Evolutionary conservation across 192 early-diverging fungal species (phyloP), one percentile per base, ranked within the genome.

Genomic region (Coemansia sp.): DNA sequence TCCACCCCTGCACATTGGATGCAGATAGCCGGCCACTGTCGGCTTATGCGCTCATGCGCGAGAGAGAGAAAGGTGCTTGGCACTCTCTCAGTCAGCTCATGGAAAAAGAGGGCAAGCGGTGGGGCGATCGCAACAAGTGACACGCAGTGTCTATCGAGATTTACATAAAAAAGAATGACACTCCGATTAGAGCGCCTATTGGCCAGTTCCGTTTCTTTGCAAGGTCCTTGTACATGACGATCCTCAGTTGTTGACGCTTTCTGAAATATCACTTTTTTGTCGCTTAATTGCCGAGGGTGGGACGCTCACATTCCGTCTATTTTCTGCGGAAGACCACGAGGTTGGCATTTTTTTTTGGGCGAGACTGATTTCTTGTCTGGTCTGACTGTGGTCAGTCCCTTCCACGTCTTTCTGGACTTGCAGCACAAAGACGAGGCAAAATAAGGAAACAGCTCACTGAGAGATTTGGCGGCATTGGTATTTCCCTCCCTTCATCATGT

Each of bases 131-230:
- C 55, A 2, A 15, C 53, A 58, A 32, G 55, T 31, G 51, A 25
- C 51, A 38, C 37, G 37, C 37, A 55, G 31, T 31, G 29, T 29
- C 55, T 58, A 58, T 58, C 55, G 4, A 58, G 55, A 58, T 58
- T 58, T 58, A 7, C 55, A n/a, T 31, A 51, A 29, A n/a, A 23
- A 29, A n/a, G 55, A 58, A 58, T 58, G 55, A n/a, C 55, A 58
- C 55, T 58, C 55, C 55, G 55, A 58, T 58, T 58, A n/a, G 31
- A 2, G 15, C 29, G 29, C 55, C 6, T 17, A 58, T 58, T 58
- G 55, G 55, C 31, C 15, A 14, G 55, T 34, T 58, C 15, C 55
- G 55, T 15, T 34, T 15, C 55, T 31, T 58, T 14, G 55, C 55
- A 11, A 55, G 51, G 42, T 9, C 25, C 4, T 31, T 12, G 23